Evolutionary conservation across 371 early-diverging fungal genomes (phyloP).

Genomic region (Actinomucor elegans): DNA sequence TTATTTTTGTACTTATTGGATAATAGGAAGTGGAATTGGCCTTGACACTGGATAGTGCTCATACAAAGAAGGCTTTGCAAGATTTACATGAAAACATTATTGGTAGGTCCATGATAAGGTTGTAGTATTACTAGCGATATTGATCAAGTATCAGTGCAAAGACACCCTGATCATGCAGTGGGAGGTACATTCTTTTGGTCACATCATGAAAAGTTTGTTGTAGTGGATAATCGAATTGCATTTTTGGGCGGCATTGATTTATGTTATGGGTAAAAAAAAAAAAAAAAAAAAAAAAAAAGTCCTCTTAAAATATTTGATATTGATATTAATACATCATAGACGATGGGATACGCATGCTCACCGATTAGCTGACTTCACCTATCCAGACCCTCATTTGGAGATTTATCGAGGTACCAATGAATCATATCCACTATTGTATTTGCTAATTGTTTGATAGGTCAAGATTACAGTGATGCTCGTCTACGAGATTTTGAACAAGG

Average conservation of each 20-base stretch:
- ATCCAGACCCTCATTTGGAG: conserved; percentile 26
- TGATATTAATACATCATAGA: too few relatives aligned
- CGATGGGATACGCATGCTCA: conserved; percentile 77
- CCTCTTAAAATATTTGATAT: neutral
- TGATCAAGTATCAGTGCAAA: conserved; percentile 61
- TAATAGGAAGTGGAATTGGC: conserved; percentile 76
- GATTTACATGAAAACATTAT: conserved; percentile 77
- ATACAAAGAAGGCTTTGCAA: conserved; percentile 77
- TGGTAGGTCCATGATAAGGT: too few relatives aligned
- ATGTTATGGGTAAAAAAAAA: conserved; percentile 60
- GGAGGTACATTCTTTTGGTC: conserved; percentile 75
- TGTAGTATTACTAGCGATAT: too few relatives aligned
- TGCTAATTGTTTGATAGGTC: too few relatives aligned
- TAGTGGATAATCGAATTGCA: conserved; percentile 74
- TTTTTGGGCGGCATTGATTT: conserved; percentile 83
- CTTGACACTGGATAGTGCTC: conserved; percentile 74
- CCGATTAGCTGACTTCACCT: conserved; percentile 52
- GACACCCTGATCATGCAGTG: conserved; percentile 71
- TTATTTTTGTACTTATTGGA: neutral
- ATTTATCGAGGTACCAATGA: conserved; percentile 31
- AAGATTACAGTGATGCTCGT: conserved; percentile 91
- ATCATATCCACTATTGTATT: neutral
- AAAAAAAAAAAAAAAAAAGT: neutral
- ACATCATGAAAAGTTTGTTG: conserved; percentile 81
- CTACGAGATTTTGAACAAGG: conserved; percentile 83